Percentiles rank a stretch among this genome's conserved stretches.
Evolutionary conservation across 805 yeast genomes (phyloP).

Genomic region (Saturnispora zaruensis): DNA sequence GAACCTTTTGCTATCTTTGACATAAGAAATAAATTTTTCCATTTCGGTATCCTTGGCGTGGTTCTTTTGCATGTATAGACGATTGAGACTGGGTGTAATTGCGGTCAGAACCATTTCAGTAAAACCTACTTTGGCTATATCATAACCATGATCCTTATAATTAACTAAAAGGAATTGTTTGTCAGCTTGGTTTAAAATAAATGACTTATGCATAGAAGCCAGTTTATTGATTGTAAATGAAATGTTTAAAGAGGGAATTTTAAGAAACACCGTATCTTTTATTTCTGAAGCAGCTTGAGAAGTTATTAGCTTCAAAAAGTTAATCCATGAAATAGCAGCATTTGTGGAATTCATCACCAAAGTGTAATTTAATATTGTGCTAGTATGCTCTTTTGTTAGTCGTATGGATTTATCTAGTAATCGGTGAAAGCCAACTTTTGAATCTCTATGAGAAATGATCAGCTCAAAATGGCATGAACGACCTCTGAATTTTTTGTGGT

Average conservation of each 20-base stretch:
- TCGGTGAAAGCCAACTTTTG: conserved; percentile 48
- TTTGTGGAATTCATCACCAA: conserved; percentile 45
- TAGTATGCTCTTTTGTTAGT: conserved; percentile 27
- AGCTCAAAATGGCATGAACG: conserved; percentile 15
- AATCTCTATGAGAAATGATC: conserved; percentile 14
- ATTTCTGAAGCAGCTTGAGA: conserved; percentile 21
- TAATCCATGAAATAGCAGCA: conserved; percentile 56
- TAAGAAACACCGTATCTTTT: conserved; percentile 22
- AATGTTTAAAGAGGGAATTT: conserved; percentile 39
- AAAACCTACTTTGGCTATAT: conserved; percentile 19
- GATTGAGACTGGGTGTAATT: conserved; percentile 29
- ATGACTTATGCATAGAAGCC: background rate
- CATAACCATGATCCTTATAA: conserved; percentile 19
- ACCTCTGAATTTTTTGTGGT: conserved; percentile 12
- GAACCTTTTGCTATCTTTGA: conserved; percentile 21
- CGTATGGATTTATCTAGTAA: conserved; percentile 63
- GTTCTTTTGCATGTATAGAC: conserved; percentile 7
- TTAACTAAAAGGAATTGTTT: background rate
- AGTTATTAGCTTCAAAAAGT: conserved; percentile 42
- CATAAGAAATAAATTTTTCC: conserved; percentile 12
- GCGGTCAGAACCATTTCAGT: conserved; percentile 34
- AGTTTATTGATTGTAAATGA: conserved; percentile 27
- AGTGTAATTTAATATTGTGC: conserved; percentile 32
- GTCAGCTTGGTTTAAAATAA: background rate
- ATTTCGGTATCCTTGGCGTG: conserved; percentile 8